phyloP scores from a whole-genome alignment of 31 red algal species.

The Porphyra umbilicalis region DNA sequence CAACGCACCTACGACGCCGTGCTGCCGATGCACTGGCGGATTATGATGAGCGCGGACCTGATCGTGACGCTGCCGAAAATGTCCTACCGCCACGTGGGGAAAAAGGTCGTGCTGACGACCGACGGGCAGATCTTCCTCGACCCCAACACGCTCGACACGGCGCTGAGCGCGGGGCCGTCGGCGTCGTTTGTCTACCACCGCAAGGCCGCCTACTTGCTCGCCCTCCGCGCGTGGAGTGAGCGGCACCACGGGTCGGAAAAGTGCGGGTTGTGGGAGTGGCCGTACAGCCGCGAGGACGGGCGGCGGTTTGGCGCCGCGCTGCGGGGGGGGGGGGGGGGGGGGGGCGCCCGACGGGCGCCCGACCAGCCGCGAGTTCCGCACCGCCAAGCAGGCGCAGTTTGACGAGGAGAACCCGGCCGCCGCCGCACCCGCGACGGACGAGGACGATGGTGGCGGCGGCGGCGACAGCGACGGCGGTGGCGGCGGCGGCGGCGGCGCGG shows the following conservation, averaged over 20 bases:
- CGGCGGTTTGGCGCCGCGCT: not conserved
- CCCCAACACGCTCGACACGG: slow-evolving; percentile 37
- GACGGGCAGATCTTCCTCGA: slow-evolving; percentile 81
- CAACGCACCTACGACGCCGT: slow-evolving; percentile 35
- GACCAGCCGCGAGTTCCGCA: not conserved
- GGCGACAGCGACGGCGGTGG: not conserved
- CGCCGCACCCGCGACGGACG: too few relatives aligned
- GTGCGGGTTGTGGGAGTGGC: slow-evolving; percentile 78
- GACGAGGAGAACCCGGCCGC: not conserved
- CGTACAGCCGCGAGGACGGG: slow-evolving; percentile 12
- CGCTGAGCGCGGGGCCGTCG: slow-evolving; percentile 49
- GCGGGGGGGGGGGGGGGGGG: not conserved
- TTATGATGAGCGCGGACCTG: slow-evolving; percentile 72
- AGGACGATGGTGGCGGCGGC: not conserved
- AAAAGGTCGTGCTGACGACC: slow-evolving; percentile 77
- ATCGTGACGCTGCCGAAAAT: slow-evolving; percentile 63
- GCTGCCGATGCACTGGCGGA: slow-evolving; percentile 80
- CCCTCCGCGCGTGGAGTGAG: slow-evolving; percentile 78
- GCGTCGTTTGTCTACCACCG: slow-evolving; percentile 73
- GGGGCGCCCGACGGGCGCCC: not conserved
- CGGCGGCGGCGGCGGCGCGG: not conserved
- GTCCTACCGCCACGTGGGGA: slow-evolving; percentile 73
- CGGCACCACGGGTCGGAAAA: slow-evolving; percentile 70
- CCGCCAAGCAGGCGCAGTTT: not conserved
- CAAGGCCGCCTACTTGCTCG: slow-evolving; percentile 79